Evolutionary conservation across 129 eudicot genomes (phyloP).

Genomic region (Logfia minima): DNA sequence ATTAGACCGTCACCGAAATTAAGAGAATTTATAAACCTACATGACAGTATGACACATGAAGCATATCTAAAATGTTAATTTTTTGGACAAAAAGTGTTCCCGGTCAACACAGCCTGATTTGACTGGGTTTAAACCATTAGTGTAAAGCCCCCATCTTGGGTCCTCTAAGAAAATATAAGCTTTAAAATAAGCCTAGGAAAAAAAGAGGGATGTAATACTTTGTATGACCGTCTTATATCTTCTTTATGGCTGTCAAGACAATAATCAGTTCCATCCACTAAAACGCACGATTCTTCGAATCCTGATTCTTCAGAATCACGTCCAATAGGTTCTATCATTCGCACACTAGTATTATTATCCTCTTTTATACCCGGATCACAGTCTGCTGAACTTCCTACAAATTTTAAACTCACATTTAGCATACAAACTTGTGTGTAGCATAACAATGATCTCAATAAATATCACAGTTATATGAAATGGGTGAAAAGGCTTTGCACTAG

Average conservation of each 20-base stretch:
- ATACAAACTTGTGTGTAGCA: background rate
- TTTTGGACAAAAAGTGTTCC: background rate
- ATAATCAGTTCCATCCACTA: constrained; percentile 50
- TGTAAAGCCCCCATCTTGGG: background rate
- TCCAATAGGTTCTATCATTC: constrained; percentile 24
- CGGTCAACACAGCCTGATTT: background rate
- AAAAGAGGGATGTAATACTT: constrained; percentile 42
- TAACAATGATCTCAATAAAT: background rate
- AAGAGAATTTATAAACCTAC: background rate
- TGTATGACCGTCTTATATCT: constrained; percentile 56
- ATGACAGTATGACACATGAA: background rate
- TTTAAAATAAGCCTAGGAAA: background rate
- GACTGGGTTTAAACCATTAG: background rate
- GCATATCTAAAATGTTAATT: background rate
- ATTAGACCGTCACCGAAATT: background rate
- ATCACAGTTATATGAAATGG: background rate
- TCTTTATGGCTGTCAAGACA: constrained; percentile 28
- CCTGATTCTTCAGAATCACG: constrained; percentile 19
- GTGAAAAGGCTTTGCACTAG: background rate
- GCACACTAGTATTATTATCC: constrained; percentile 23
- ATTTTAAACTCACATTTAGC: constrained; percentile 8
- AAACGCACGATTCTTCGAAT: constrained; percentile 65
- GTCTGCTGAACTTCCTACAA: constrained; percentile 36
- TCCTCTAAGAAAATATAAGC: background rate
- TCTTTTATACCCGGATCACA: constrained; percentile 29